Evolutionary conservation across 2,329 filamentous ascomycete genomes (phyloP), one percentile per base, ranked within the genome.

Genomic region (Fusarium pilosicola): DNA sequence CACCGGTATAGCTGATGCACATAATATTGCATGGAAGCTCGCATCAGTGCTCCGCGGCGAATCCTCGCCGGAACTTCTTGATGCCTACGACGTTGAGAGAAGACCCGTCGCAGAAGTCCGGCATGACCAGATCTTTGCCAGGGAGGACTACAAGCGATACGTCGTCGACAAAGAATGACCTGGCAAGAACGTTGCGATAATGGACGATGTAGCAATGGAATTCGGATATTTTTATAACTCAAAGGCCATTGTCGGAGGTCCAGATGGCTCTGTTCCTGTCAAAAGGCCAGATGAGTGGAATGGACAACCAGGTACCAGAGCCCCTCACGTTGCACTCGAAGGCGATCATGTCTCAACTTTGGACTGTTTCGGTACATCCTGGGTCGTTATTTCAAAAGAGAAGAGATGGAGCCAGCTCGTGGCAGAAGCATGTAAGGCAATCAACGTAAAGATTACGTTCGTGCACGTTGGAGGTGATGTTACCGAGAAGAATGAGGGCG

Each of bases 21-120:
- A 83, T 42, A 84, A 85, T 44, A 77, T 86, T 4, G 80, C 82
- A 2, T 85, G 84, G 84, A 86, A 85, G 71, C 64, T 86, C 0
- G 80, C 81, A 3, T 74, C 77, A 2, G 81, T 84, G 1, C 28
- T 84, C 0, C 74, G 66, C 2, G 76, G 79, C 0, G 46, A 70
- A 6, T 78, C 79, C 0, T 64, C 32, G 0, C 38, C 67, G 7
- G 63, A 46, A 1, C 59, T 86, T 2, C 73, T 85, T 18, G 76
- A 80, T 4, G 84, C 83, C 0, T 86, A 86, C 57, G 78, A 82
- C 18, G 60, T 49, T 1, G 85, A 86, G 72, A 77, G 84, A n/a
- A 8, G 34, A 17, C 10, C 79, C 82, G 14, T 83, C 78, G 30
- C 76, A 36, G 34, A 68, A 71, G 18, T 38, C 2, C 65, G 76